Conservation (phyloP, 139 green algal species). For the Chlorella sp. region DNA sequence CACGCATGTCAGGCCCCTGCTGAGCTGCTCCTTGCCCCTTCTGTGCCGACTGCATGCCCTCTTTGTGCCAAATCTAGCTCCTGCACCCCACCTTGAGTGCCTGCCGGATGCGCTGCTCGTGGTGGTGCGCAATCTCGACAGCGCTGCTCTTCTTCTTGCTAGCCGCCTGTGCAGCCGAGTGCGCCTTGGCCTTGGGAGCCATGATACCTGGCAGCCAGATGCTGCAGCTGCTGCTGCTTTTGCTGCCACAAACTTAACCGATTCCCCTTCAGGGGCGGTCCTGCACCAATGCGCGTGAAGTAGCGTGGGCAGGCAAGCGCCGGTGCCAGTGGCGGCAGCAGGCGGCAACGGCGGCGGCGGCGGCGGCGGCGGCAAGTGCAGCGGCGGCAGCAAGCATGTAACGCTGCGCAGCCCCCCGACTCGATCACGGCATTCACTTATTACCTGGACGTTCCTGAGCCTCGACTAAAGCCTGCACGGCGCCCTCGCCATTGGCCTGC, state of each 20-base stretch:
- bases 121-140: conserved; percentile 32
- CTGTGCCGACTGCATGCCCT: too few relatives aligned
- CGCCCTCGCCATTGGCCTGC: too few relatives aligned
- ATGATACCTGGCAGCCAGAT: neutral
- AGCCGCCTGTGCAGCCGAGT: conserved; percentile 49
- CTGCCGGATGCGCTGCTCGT: conserved; percentile 31
- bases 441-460: too few relatives aligned
- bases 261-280: neutral
- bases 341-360: neutral
- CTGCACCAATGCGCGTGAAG: neutral
- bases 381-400: too few relatives aligned
- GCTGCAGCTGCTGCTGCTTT: neutral
- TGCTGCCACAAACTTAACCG: too few relatives aligned
- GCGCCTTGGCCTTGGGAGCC: conserved; percentile 17
- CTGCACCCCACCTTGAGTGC: conserved; percentile 36
- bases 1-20: neutral
- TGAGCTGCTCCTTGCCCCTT: too few relatives aligned
- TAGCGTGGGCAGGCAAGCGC: neutral
- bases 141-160: conserved; percentile 45
- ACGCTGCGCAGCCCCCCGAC: too few relatives aligned
- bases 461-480: too few relatives aligned
- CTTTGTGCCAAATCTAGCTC: neutral
- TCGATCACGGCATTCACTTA: too few relatives aligned
- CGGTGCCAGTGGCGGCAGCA: neutral
- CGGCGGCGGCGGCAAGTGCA: neutral